phyloP scores from a whole-genome alignment of 1,139 yeast genomes.

The Lodderomyces beijingensis region DNA sequence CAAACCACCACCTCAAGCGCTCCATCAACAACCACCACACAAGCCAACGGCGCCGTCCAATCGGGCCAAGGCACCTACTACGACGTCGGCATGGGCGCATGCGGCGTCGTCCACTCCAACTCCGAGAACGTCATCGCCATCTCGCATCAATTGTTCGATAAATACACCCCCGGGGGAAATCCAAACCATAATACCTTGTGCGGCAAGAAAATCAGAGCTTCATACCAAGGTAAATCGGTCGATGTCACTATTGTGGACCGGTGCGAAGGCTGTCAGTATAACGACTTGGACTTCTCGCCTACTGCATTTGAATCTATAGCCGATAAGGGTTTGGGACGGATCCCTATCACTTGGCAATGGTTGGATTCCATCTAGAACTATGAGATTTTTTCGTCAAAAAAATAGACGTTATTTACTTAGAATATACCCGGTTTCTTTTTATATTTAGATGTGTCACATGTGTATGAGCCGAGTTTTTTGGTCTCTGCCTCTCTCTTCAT shows the following conservation, averaged over 20 bases:
- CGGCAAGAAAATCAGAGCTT: slow-evolving; percentile 38
- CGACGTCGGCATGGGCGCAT: slow-evolving; percentile 57
- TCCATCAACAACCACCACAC: slow-evolving; percentile 16
- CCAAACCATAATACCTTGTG: slow-evolving; percentile 42
- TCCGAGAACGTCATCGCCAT: slow-evolving; percentile 47
- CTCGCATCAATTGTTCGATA: slow-evolving; percentile 32
- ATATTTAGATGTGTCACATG: too few species aligned
- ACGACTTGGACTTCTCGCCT: slow-evolving; percentile 46
- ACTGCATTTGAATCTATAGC: slow-evolving; percentile 38
- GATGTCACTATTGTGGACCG: slow-evolving; percentile 42
- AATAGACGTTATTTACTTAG: too few species aligned
- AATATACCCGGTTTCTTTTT: too few species aligned
- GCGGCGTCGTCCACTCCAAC: slow-evolving; percentile 48
- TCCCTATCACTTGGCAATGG: slow-evolving; percentile 42
- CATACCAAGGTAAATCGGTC: slow-evolving; percentile 37
- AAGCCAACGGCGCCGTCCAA: slow-evolving; percentile 10
- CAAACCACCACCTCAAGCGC: slow-evolving; percentile 16
- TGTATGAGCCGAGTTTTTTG: too few species aligned
- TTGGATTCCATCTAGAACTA: slow-evolving; percentile 3
- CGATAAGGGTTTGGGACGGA: slow-evolving; percentile 37
- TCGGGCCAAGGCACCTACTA: slow-evolving; percentile 61
- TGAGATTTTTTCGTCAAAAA: too few species aligned
- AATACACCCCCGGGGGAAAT: slow-evolving; percentile 28
- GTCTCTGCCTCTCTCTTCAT: too few species aligned
- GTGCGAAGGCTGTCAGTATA: slow-evolving; percentile 35